phyloP scores from a whole-genome alignment of 495 filamentous ascomycete species.

The Penicillium goetzii region DNA sequence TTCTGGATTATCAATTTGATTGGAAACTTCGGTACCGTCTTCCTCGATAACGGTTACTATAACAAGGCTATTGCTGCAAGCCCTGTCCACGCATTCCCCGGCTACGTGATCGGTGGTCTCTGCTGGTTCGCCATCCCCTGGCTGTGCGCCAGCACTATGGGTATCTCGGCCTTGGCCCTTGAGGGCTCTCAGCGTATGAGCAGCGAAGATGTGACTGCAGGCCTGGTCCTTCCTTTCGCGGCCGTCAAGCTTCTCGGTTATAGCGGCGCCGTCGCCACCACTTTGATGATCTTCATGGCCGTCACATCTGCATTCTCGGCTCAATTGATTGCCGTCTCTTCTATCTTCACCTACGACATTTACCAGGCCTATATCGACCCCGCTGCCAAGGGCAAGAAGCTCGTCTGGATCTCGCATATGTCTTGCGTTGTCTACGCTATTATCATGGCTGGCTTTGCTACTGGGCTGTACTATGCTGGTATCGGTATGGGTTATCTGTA shows the following conservation, averaged over 20 bases:
- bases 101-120: slow-evolving; percentile 88
- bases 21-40: slow-evolving; percentile 66
- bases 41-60: slow-evolving; percentile 83
- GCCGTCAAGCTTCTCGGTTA: slow-evolving; percentile 87
- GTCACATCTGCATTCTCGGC: slow-evolving; percentile 89
- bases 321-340: slow-evolving; percentile 89
- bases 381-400: slow-evolving; percentile 67
- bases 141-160: slow-evolving; percentile 92
- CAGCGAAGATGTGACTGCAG: slow-evolving; percentile 76
- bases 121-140: slow-evolving; percentile 97
- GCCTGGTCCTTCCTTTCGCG: slow-evolving; percentile 85
- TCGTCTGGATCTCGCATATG: slow-evolving; percentile 85
- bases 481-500: slow-evolving; percentile 79
- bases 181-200: slow-evolving; percentile 75
- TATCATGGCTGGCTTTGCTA: slow-evolving; percentile 83
- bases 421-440: slow-evolving; percentile 77
- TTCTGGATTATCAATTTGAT: slow-evolving; percentile 98
- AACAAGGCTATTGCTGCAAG: slow-evolving; percentile 95
- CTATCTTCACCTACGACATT: slow-evolving; percentile 92
- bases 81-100: slow-evolving; percentile 86
- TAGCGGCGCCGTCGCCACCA: slow-evolving; percentile 81
- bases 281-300: slow-evolving; percentile 94
- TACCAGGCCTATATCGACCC: slow-evolving; percentile 68
- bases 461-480: slow-evolving; percentile 73
- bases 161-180: slow-evolving; percentile 82